A percentile compares a stretch with the other conserved stretches of the same genome.
Evolutionary conservation across 192 early-diverging fungal genomes (phyloP).

Genomic region (Linnemannia exigua): DNA sequence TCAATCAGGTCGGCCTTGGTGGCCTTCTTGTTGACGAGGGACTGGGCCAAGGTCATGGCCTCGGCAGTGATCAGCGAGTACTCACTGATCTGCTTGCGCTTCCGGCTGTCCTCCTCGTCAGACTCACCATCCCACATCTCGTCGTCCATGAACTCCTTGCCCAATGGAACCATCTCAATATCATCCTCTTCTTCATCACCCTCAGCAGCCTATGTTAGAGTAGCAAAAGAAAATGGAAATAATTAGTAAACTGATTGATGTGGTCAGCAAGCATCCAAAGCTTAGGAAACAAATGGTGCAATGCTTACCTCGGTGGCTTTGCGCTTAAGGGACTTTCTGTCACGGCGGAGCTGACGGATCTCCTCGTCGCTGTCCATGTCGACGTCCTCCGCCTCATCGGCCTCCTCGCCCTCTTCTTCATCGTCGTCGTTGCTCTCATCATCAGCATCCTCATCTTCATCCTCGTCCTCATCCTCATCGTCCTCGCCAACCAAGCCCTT

Average conservation of each 20-base stretch:
- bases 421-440: slow-evolving; percentile 55
- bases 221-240: slow-evolving; percentile 8
- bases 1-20: slow-evolving; percentile 90
- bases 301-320: slow-evolving; percentile 64
- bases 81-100: slow-evolving; percentile 58
- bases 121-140: slow-evolving; percentile 75
- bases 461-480: slow-evolving; percentile 71
- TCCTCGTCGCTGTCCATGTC: slow-evolving; percentile 55
- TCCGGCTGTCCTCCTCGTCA: slow-evolving; percentile 66
- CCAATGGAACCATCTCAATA: slow-evolving; percentile 68
- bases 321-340: slow-evolving; percentile 63
- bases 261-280: not conserved
- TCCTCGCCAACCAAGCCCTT: slow-evolving; percentile 71
- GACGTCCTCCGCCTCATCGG: slow-evolving; percentile 54
- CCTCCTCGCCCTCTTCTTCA: slow-evolving; percentile 56
- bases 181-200: slow-evolving; percentile 67
- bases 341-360: slow-evolving; percentile 39
- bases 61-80: slow-evolving; percentile 87
- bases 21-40: slow-evolving; percentile 82
- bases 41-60: slow-evolving; percentile 90
- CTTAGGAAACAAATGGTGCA: not conserved
- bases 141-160: slow-evolving; percentile 61
- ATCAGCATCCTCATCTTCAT: slow-evolving; percentile 58
- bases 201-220: slow-evolving; percentile 40
- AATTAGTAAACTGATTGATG: not conserved